Evolutionary conservation across 1,284 basidiomycete species (phyloP), one percentile per base, ranked within the genome.

Genomic region (Vanrija sp.): DNA sequence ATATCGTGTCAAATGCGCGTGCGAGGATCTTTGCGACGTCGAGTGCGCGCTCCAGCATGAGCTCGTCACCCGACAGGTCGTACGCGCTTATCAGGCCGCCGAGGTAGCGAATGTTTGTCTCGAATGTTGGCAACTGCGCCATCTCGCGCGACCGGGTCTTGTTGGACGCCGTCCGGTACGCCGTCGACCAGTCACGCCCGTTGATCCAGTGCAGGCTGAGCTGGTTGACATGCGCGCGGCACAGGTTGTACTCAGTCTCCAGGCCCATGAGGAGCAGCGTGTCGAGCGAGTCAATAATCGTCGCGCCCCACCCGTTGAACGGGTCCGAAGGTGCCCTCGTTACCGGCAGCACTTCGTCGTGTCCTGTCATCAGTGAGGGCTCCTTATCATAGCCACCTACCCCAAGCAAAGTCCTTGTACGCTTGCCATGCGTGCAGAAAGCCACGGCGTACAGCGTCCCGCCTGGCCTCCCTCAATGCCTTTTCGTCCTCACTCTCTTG

Each of bases 51-150:
- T 80, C 76, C 10, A 79, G 69, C 67, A 81, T 72, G 15, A 81
- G 64, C 52, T 83, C 67, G 67, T 83, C 73, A 9, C 84, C 85
- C 45, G 85, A 87, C 21, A 96, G 81, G 69, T 95, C 91, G 71
- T 89, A 93, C 1, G 91, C 86, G 46, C 87, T 87, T 25, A 96
- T 71, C 8, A 80, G 83, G 6, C 90, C 89, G 9, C 91, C 91
- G 4, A 95, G 81, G 72, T 93, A 92, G 15, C 92, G 87, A 60
- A 96, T 96, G 0, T 85, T 88, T 0, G 88, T 91, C 78, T 95
- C 92, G 68, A 95, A 95, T 3, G 91, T 79, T 51, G 88, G 87
- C 23, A 74, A 47, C 7, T 51, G 58, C 78, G 88, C 89, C 76
- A 86, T 89, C 15, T 57, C 52, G 1, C 57, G 53, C 12, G 46